A percentile compares a stretch with the other conserved stretches of the same genome.
Evolutionary conservation across 2,329 filamentous ascomycete genomes (phyloP).

Genomic region (Blastomyces gilchristii): DNA sequence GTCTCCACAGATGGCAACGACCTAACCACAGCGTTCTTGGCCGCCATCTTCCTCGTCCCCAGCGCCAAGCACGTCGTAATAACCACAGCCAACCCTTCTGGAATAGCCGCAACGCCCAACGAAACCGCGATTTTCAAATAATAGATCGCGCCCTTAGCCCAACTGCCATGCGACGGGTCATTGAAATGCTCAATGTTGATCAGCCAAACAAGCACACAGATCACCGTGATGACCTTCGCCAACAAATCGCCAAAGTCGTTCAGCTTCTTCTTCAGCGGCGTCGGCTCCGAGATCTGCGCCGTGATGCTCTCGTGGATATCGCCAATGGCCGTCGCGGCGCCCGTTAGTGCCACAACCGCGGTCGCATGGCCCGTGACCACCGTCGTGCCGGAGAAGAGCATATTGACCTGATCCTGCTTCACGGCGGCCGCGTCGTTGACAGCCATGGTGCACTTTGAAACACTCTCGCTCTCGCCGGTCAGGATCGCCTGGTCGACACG

Average conservation of each 20-base stretch:
- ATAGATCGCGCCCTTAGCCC: slow-evolving; percentile 96
- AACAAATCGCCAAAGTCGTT: slow-evolving; percentile 95
- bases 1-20: slow-evolving; percentile 96
- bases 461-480: slow-evolving; percentile 95
- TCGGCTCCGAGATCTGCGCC: slow-evolving; percentile 93
- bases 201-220: slow-evolving; percentile 92
- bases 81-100: slow-evolving; percentile 92
- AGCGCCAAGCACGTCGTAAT: slow-evolving; percentile 97
- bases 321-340: slow-evolving; percentile 84
- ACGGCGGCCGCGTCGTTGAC: slow-evolving; percentile 75
- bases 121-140: slow-evolving; percentile 99
- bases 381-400: slow-evolving; percentile 96
- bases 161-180: slow-evolving; percentile 84
- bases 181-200: slow-evolving; percentile 98
- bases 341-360: slow-evolving; percentile 83
- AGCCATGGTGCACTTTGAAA: slow-evolving; percentile 64
- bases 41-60: slow-evolving; percentile 96
- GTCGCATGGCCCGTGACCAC: slow-evolving; percentile 89
- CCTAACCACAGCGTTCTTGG: slow-evolving; percentile 93
- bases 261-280: slow-evolving; percentile 94
- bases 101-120: slow-evolving; percentile 92
- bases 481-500: slow-evolving; percentile 92
- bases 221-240: slow-evolving; percentile 96
- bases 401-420: slow-evolving; percentile 95
- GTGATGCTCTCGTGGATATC: slow-evolving; percentile 99